A percentile compares a stretch with the other conserved stretches of the same genome.
Conservation (phyloP, 805 yeast genomes). For the Hemisphaericaspora nanyangensis region DNA sequence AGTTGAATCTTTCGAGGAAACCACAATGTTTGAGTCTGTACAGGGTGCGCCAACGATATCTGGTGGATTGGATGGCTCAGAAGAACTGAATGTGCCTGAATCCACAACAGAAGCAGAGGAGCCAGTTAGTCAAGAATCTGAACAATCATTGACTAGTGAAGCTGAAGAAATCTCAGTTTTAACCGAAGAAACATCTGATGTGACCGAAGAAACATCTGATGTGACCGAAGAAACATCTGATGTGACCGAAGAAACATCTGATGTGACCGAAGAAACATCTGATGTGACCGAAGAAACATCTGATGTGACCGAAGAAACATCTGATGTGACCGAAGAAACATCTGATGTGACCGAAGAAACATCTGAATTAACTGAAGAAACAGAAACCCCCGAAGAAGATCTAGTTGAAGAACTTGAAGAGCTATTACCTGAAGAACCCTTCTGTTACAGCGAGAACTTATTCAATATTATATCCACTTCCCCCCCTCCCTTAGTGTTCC, state of each 20-base stretch:
- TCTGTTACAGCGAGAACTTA: slow-evolving; percentile 34
- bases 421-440: slow-evolving; percentile 3
- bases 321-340: neutral
- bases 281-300: neutral
- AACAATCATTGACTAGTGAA: too few species aligned
- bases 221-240: too few species aligned
- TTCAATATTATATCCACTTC: slow-evolving; percentile 43
- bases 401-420: neutral
- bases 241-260: neutral
- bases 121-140: too few species aligned
- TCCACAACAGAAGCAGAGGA: too few species aligned
- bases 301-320: neutral
- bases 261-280: neutral
- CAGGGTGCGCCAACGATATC: too few species aligned
- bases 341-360: neutral
- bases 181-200: too few species aligned
- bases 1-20: too few species aligned
- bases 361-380: neutral
- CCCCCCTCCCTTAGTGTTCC: slow-evolving; percentile 37
- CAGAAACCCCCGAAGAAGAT: neutral
- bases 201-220: too few species aligned
- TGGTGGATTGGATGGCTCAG: too few species aligned
- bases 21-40: too few species aligned
- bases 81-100: slow-evolving; percentile 1
- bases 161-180: too few species aligned